Evolutionary conservation across 164 flowering plant species (phyloP).

Genomic region (Warburgia ugandensis): DNA sequence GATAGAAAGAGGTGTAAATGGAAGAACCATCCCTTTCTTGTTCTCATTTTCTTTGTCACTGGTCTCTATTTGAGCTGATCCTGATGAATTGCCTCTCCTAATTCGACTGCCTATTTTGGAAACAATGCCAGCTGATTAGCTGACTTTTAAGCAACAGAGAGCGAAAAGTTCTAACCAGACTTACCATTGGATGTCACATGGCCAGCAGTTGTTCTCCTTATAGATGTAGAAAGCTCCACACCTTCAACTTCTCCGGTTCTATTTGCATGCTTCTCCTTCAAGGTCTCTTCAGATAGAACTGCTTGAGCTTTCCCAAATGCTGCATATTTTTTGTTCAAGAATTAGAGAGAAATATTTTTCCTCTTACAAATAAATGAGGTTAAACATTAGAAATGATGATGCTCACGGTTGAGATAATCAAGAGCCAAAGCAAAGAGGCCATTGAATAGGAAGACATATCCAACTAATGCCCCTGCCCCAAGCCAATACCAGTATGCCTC

Average conservation of each 20-base stretch:
- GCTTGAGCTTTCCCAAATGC: conserved; percentile 27
- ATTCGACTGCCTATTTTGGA: neutral
- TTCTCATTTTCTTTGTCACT: conserved; percentile 8
- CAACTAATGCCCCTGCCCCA: conserved; percentile 25
- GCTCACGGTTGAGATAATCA: conserved; percentile 27
- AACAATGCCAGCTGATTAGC: conserved; percentile 1
- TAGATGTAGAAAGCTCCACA: conserved; percentile 7
- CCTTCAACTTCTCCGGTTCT: conserved; percentile 10
- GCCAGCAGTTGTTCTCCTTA: conserved; percentile 3
- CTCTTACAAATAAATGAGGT: too few species aligned
- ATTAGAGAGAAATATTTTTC: neutral
- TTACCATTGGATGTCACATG: neutral
- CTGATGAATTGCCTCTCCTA: neutral
- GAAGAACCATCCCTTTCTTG: conserved; percentile 48
- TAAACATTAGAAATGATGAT: neutral
- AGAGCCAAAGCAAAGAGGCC: conserved; percentile 23
- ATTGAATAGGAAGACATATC: conserved; percentile 27
- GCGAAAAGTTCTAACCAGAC: neutral
- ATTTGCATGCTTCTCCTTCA: conserved; percentile 12
- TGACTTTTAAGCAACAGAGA: neutral
- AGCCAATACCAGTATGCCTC: conserved; percentile 31
- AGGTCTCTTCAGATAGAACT: conserved; percentile 20
- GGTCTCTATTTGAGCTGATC: too few species aligned
- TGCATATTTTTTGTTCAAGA: conserved; percentile 11
- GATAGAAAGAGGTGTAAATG: conserved; percentile 46